Base-by-base conservation (phyloP, 257 asterid genomes). In the Forsythia viridissima region DNA sequence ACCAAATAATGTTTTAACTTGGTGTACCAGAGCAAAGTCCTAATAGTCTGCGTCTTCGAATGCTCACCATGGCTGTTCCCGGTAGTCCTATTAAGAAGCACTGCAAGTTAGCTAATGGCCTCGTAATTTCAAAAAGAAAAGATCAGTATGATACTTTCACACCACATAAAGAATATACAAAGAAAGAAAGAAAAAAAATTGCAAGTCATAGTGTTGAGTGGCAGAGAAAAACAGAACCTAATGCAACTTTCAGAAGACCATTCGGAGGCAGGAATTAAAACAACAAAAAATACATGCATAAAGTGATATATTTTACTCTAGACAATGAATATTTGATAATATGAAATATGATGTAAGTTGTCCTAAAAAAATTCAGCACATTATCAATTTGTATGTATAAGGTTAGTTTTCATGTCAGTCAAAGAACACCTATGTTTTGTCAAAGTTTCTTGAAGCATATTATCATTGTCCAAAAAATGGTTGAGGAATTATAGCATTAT, bases 61-160 rank as follows among this genome's bases (percentile, higher is more conserved):
- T 85, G 89, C 91, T 87, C 89, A 87, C 95, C 95, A 90, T 90
- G 76, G 72, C 78, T 79, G 41, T 73, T 79, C 65, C 39, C 16
- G 59, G n/a, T 75, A 75, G 38, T 75, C 89, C 88, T 81, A 71
- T 66, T 24, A 73, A 13, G 76, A 65, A 77, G 21, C 76, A 68
- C 15, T 15, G 70, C 30, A 44, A 77, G 70, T 70, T 6, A 77
- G 73, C 39, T n/a, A 71, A 77, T 61, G 34, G 41, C 69, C 74
- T 70, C 52, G 7, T 13, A 15, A 61, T 55, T 16, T 69, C 11
- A 70, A 3, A 59, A 74, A 46, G 67, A 15, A 41, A 71, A 38
- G 69, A 61, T 21, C 36, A 61, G 38, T 24, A 36, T 16, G 24
- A 63, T 4, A 63, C 4, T 57, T 6, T 1, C 66, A 57, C 4